These are phyloP conservation scores for Rhizophagus prolifer DNA, from an alignment of 192 early-diverging fungal species.

Conservation along the genomic window DNA sequence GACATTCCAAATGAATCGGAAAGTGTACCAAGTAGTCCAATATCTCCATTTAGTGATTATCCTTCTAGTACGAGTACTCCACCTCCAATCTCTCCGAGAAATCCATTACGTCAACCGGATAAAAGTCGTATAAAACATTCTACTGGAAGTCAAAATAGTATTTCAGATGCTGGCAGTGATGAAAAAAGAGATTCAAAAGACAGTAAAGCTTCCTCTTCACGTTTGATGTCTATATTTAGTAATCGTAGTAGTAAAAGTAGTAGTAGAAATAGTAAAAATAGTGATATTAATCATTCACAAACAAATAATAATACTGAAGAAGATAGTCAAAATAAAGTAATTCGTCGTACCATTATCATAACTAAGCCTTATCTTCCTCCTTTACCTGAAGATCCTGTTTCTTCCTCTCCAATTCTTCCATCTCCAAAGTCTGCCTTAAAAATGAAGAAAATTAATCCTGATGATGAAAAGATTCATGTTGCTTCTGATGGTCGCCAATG, in stretches of 20 bases:
- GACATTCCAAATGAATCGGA: conserved; percentile 2
- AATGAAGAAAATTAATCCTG: not conserved
- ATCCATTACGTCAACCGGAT: conserved; percentile 13
- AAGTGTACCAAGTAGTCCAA: conserved; percentile 14
- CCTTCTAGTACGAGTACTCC: not conserved
- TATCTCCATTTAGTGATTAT: conserved; percentile 6
- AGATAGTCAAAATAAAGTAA: not conserved
- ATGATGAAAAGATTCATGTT: conserved; percentile 13
- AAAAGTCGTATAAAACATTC: conserved; percentile 9
- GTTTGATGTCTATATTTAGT: conserved; percentile 16
- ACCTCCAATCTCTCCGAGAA: conserved; percentile 16
- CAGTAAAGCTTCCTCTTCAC: not conserved
- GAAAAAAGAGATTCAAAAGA: conserved; percentile 15
- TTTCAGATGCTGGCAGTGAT: not conserved
- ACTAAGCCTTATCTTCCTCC: conserved; percentile 26
- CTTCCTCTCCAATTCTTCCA: not conserved
- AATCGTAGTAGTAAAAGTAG: conserved; percentile 6
- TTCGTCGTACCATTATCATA: conserved; percentile 28
- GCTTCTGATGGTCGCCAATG: conserved; percentile 20
- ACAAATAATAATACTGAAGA: not conserved
- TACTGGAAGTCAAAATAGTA: not conserved
- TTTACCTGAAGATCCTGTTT: conserved; percentile 12
- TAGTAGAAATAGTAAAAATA: conserved; percentile 17
- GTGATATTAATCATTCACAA: not conserved
- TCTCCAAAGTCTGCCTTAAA: not conserved